Percentiles rank a stretch among this genome's conserved stretches.
Evolutionary conservation across 768 basidiomycete species (phyloP).

Genomic region (Terana coerulea): DNA sequence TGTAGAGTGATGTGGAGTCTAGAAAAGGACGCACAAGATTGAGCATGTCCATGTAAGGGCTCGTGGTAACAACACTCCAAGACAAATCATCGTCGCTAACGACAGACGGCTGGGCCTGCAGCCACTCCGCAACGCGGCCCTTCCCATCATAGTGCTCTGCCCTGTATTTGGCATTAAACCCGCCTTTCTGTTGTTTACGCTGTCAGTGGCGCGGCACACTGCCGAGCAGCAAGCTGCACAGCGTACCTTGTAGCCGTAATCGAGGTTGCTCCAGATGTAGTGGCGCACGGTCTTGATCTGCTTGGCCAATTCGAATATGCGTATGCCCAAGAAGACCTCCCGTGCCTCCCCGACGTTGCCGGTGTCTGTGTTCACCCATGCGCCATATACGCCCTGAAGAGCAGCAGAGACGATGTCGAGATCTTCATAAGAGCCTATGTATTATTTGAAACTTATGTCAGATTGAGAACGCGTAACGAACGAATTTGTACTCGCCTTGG

Average conservation of each 20-base stretch:
- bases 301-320: slow-evolving; percentile 36
- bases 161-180: slow-evolving; percentile 28
- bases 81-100: slow-evolving; percentile 28
- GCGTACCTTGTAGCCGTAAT: slow-evolving; percentile 35
- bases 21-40: neutral
- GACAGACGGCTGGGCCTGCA: slow-evolving; percentile 32
- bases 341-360: slow-evolving; percentile 30
- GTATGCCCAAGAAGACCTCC: slow-evolving; percentile 34
- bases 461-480: no score
- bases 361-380: slow-evolving; percentile 28
- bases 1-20: neutral
- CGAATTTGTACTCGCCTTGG: slow-evolving; percentile 31
- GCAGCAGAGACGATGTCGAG: slow-evolving; percentile 25
- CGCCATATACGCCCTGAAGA: slow-evolving; percentile 31
- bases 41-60: slow-evolving; percentile 12
- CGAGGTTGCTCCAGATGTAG: slow-evolving; percentile 36
- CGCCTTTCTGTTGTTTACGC: slow-evolving; percentile 11
- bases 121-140: slow-evolving; percentile 37
- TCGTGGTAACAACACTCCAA: slow-evolving; percentile 31
- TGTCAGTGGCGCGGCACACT: neutral
- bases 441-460: no score
- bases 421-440: slow-evolving; percentile 32
- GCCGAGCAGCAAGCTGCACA: slow-evolving; percentile 20
- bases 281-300: slow-evolving; percentile 30
- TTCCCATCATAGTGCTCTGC: slow-evolving; percentile 39